These are phyloP conservation scores for Globisporangium megalacanthum DNA, from an alignment of 352 stramenopile species.

Conservation along the genomic window DNA sequence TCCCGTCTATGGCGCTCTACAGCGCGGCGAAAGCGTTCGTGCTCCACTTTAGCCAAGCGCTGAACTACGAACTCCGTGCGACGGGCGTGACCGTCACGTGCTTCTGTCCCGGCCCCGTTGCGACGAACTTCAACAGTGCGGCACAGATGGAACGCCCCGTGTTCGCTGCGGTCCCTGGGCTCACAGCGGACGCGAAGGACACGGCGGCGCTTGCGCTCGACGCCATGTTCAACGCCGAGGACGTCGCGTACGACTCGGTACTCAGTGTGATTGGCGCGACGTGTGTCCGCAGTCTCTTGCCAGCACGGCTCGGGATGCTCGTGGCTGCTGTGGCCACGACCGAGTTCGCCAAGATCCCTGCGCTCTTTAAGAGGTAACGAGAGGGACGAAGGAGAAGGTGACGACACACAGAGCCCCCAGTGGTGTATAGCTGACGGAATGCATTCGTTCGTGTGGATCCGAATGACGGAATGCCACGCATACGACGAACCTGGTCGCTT, in stretches of 20 bases:
- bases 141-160: conserved; percentile 28
- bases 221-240: conserved; percentile 50
- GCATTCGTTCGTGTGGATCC: not conserved
- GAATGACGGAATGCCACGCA: no score
- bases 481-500: no score
- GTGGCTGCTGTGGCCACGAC: conserved; percentile 33
- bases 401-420: not conserved
- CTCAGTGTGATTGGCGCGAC: conserved; percentile 29
- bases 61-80: conserved; percentile 76
- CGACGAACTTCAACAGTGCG: conserved; percentile 66
- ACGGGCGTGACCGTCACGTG: conserved; percentile 78
- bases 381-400: not conserved
- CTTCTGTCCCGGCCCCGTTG: conserved; percentile 57
- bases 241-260: conserved; percentile 44
- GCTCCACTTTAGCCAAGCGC: conserved; percentile 63
- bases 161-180: conserved; percentile 31
- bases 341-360: conserved; percentile 20
- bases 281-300: conserved; percentile 26
- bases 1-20: conserved; percentile 73
- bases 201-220: conserved; percentile 35
- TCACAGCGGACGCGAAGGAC: conserved; percentile 31
- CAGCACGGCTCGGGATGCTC: conserved; percentile 29
- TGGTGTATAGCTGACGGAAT: not conserved
- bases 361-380: conserved; percentile 18
- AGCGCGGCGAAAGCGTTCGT: conserved; percentile 74